Base-by-base conservation (phyloP, 2,329 filamentous ascomycete genomes). In the Colletotrichum orchidophilum region DNA sequence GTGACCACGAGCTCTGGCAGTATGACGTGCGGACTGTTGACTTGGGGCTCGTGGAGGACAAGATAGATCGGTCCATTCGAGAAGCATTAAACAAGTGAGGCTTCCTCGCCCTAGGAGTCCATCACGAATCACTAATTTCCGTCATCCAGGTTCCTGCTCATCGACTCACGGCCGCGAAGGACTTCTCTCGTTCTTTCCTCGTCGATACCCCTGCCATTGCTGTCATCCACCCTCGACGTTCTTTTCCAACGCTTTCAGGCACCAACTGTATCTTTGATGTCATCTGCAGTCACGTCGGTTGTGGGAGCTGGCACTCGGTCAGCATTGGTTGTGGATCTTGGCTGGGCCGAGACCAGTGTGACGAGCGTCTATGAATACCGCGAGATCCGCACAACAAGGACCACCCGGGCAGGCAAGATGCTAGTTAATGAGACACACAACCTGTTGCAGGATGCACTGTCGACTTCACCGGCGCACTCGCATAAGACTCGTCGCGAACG, bases 351-450 rank as follows among this genome's bases (percentile, higher is more conserved):
- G 81, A 97, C 95, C 0, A 88, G 92, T 0, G 89, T 97, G 26
- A 97, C 94, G 0, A 93, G 92, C 6, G 87, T 98, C 7, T 98
- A 95, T 78, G 96, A 99, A 81, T 97, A 95, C 79, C 91, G 94
- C 64, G 95, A 97, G 79, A 90, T 97, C 1, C 86, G 87, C 18
- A 90, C 90, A 64, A 89, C 86, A 67, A 88, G 94, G 64, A 96
- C 90, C 49, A 86, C 94, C 15, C 87, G 96, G 74, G 95, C 90
- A 39, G 94, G 92, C 70, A 95, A 91, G 77, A 80, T 88, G 68
- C 83, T 98, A 24, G 88, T 92, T 53, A 87, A 92, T 75, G 88
- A 91, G 67, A 91, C 94, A 75, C 93, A 91, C 75, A 87, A 87
- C 66, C 79, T 93, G 21, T 80, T 96, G 3, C 86, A 87, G 24